Evolutionary conservation across 345 rosid species (phyloP).

Genomic region (Excoecaria cochinchinensis): DNA sequence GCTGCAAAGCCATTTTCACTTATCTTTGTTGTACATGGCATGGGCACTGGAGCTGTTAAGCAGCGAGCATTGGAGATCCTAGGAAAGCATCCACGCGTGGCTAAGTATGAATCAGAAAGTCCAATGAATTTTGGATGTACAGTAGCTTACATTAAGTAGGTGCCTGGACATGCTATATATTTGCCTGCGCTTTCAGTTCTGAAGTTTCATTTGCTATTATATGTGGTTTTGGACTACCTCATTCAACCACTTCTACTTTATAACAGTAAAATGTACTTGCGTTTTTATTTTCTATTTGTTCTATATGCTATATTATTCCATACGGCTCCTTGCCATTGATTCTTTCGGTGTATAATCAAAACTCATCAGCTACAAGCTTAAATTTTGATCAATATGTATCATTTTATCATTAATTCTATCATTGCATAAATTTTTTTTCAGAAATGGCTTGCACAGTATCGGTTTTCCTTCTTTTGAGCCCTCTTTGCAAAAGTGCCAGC

Average conservation of each 20-base stretch:
- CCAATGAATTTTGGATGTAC: constrained; percentile 86
- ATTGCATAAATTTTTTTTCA: not conserved
- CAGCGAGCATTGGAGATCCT: constrained; percentile 58
- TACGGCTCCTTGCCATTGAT: not conserved
- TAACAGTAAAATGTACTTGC: not conserved
- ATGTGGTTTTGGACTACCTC: not conserved
- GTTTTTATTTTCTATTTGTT: not conserved
- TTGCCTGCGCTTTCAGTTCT: not conserved
- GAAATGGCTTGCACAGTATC: not conserved
- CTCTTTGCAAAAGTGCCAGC: not conserved
- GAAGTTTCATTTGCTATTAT: not conserved
- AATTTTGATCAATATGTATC: not conserved
- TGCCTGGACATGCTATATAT: not conserved
- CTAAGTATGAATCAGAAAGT: constrained; percentile 65
- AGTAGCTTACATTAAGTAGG: constrained; percentile 73
- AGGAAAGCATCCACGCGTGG: constrained; percentile 56
- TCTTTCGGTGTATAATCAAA: not conserved
- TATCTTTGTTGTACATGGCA: constrained; percentile 75
- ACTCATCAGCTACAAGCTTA: not conserved
- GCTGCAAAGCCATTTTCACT: constrained; percentile 47
- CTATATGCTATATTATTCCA: not conserved
- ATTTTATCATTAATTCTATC: not conserved
- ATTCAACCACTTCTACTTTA: not conserved
- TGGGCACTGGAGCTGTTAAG: constrained; percentile 76
- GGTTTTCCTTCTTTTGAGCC: not conserved